Conservation (phyloP, 2,329 filamentous ascomycete species). For the Daldinia eschscholtzii region DNA sequence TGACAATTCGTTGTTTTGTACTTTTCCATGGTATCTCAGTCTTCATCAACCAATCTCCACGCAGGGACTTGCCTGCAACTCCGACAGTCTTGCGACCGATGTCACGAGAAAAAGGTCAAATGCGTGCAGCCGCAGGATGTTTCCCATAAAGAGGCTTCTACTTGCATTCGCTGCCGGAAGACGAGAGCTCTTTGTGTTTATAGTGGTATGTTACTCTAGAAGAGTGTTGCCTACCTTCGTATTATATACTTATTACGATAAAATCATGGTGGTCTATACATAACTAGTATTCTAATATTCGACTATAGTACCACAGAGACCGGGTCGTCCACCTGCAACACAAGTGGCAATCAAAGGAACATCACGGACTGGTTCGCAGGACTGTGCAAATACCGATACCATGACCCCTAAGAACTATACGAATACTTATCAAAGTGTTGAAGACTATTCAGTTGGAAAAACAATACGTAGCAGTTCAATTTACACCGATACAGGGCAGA, state of each 20-base stretch:
- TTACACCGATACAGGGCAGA: neutral
- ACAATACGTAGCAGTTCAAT: neutral
- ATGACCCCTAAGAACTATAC: neutral
- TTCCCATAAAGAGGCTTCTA: neutral
- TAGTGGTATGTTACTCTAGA: neutral
- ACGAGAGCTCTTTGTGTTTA: neutral
- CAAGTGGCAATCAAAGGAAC: neutral
- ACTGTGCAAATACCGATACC: neutral
- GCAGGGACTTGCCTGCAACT: neutral
- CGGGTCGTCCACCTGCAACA: neutral
- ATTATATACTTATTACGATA: neutral
- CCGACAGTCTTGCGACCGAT: neutral
- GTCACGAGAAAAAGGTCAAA: neutral
- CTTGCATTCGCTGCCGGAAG: neutral
- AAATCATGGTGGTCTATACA: neutral
- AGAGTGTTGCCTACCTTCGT: neutral
- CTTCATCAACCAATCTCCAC: neutral
- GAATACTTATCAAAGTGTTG: too few species aligned
- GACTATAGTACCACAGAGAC: neutral
- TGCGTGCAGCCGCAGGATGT: neutral
- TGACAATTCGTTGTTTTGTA: too few species aligned
- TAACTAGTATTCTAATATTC: neutral
- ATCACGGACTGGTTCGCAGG: neutral
- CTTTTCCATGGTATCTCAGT: neutral
- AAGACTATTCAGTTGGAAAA: neutral